A percentile compares a stretch with the other conserved stretches of the same genome.
phyloP scores from a whole-genome alignment of 345 rosid genomes.

The Turnera subulata region DNA sequence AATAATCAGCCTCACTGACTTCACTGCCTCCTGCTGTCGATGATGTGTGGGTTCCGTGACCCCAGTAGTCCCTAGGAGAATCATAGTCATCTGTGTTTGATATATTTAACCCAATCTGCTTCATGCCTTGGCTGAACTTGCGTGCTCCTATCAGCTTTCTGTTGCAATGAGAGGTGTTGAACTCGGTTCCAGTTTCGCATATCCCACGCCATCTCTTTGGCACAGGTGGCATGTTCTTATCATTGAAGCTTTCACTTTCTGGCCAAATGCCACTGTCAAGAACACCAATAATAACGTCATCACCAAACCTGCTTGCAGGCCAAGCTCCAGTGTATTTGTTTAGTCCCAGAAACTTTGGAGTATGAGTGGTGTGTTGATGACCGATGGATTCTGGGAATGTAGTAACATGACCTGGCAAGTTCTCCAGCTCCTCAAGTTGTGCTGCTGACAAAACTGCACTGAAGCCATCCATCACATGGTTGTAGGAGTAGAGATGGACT shows the following conservation, averaged over 20 bases:
- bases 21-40: constrained; percentile 43
- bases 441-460: constrained; percentile 34
- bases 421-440: constrained; percentile 35
- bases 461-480: constrained; percentile 42
- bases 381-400: constrained; percentile 41
- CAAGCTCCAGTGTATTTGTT: constrained; percentile 31
- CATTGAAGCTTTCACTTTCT: constrained; percentile 44
- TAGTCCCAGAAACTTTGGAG: constrained; percentile 39
- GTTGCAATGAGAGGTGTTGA: constrained; percentile 42
- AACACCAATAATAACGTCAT: constrained; percentile 40
- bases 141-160: constrained; percentile 44
- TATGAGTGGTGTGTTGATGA: constrained; percentile 33
- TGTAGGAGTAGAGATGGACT: constrained; percentile 45
- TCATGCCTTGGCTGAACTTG: constrained; percentile 45
- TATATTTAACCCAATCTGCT: constrained; percentile 27
- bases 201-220: constrained; percentile 39
- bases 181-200: constrained; percentile 37
- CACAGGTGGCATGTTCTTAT: constrained; percentile 37
- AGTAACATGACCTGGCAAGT: constrained; percentile 32
- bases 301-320: constrained; percentile 39
- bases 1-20: constrained; percentile 28
- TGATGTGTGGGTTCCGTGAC: constrained; percentile 51
- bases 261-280: constrained; percentile 50
- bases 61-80: constrained; percentile 46
- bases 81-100: constrained; percentile 36